A percentile compares a stretch with the other conserved stretches of the same genome.
Conservation (phyloP, 1,139 yeast genomes). For the Blastobotrys petasosporus region DNA sequence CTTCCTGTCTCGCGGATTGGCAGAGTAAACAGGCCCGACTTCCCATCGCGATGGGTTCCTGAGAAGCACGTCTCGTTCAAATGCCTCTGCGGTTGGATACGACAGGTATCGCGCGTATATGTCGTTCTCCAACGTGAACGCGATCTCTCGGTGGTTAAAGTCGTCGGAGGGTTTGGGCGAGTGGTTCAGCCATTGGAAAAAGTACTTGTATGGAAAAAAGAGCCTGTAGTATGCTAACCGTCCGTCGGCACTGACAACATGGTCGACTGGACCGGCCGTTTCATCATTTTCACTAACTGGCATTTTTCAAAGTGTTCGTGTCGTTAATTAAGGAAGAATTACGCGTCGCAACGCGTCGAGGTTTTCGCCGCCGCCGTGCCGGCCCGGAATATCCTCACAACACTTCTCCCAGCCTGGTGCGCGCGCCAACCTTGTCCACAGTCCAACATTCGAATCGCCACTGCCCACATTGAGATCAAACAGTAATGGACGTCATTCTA, state of each 20-base stretch:
- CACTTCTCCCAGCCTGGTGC: no score
- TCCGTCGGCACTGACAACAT: conserved; percentile 15
- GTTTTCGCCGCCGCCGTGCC: background rate
- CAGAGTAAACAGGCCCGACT: conserved; percentile 85
- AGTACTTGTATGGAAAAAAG: conserved; percentile 53
- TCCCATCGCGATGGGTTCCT: conserved; percentile 90
- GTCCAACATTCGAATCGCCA: background rate
- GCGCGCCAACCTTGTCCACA: no score
- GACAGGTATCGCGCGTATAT: conserved; percentile 81
- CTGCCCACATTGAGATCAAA: conserved; percentile 7
- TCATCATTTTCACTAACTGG: conserved; percentile 10
- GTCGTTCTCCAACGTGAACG: conserved; percentile 62
- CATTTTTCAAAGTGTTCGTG: conserved; percentile 6
- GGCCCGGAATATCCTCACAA: no score
- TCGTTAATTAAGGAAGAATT: background rate
- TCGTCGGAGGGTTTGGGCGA: conserved; percentile 57
- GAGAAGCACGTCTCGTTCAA: conserved; percentile 63
- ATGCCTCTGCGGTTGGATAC: conserved; percentile 59
- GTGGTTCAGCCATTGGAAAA: conserved; percentile 87
- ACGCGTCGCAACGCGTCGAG: background rate
- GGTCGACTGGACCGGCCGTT: conserved; percentile 9
- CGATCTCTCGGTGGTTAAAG: conserved; percentile 87
- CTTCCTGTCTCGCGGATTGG: conserved; percentile 81
- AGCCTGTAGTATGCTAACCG: conserved; percentile 54
- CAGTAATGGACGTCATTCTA: conserved; percentile 74